phyloP scores from a whole-genome alignment of 1,284 basidiomycete genomes.

The Somion occarium region DNA sequence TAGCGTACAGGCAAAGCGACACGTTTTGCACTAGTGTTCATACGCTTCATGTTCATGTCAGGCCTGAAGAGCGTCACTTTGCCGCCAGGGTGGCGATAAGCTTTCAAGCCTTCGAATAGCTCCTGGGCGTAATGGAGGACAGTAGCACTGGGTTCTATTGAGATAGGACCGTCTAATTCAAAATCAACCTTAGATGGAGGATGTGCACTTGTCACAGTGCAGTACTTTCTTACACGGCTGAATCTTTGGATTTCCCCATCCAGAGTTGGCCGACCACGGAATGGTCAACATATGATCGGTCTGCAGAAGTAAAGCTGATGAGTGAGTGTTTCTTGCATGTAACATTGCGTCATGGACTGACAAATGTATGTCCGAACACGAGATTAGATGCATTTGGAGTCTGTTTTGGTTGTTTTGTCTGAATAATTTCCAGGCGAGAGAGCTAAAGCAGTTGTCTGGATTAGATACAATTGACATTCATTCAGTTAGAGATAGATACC shows the following conservation, averaged over 20 bases:
- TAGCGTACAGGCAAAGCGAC: conserved; percentile 71
- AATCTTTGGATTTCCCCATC: conserved; percentile 86
- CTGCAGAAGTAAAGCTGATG: conserved; percentile 28
- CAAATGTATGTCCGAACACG: conserved; percentile 69
- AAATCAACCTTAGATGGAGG: background rate
- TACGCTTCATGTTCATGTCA: conserved; percentile 97
- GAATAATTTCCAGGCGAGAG: conserved; percentile 43
- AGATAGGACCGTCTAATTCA: conserved; percentile 35
- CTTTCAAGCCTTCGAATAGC: conserved; percentile 96
- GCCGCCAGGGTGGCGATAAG: conserved; percentile 80
- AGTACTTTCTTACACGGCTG: conserved; percentile 60
- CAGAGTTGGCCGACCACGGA: conserved; percentile 68
- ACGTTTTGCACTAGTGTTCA: conserved; percentile 75
- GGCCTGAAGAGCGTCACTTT: conserved; percentile 90
- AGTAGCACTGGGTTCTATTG: conserved; percentile 79
- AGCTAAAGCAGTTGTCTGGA: conserved; percentile 29
- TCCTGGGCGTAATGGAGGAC: conserved; percentile 94
- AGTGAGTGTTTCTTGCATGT: background rate
- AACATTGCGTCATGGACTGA: conserved; percentile 31
- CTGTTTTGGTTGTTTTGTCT: conserved; percentile 44
- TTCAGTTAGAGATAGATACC: conserved; percentile 13
- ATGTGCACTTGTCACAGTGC: background rate
- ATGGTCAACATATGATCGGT: conserved; percentile 94
- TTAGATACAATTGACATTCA: too few relatives aligned
- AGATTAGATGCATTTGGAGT: conserved; percentile 51